These are phyloP conservation scores for Cystobasidium slooffiae DNA, from an alignment of 1,284 basidiomycete genomes.

Conservation along the genomic window DNA sequence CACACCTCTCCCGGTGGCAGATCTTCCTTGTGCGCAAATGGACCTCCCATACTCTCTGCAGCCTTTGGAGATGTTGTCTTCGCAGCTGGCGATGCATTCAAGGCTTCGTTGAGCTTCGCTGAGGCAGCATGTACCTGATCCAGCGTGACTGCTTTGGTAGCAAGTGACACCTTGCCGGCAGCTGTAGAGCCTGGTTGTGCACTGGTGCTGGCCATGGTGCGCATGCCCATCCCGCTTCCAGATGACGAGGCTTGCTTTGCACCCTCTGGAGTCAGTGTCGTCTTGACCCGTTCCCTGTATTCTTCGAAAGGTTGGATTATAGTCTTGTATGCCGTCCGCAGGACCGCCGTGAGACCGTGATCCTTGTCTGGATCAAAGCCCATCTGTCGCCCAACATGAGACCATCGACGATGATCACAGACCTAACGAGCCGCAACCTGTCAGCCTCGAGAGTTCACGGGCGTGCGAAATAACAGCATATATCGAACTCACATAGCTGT, in stretches of 20 bases:
- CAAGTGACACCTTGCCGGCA: not conserved
- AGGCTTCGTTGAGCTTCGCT: constrained; percentile 50
- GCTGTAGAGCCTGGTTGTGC: not conserved
- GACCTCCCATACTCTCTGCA: not conserved
- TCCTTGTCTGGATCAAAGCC: constrained; percentile 50
- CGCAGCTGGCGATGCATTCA: constrained; percentile 38
- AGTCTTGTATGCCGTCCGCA: constrained; percentile 85
- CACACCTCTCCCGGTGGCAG: constrained; percentile 49
- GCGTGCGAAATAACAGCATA: too few species aligned
- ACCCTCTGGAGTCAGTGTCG: constrained; percentile 44
- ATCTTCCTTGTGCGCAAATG: not conserved
- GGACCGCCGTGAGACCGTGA: constrained; percentile 79
- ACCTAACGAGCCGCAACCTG: constrained; percentile 43
- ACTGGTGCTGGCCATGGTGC: constrained; percentile 38
- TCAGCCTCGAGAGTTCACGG: not conserved
- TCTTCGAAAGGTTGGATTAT: constrained; percentile 94
- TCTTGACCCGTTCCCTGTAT: constrained; percentile 66
- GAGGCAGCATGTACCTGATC: constrained; percentile 50
- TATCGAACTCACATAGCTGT: constrained; percentile 66
- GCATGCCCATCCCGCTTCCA: constrained; percentile 19
- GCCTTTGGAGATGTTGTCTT: not conserved
- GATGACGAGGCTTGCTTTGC: not conserved
- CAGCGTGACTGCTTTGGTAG: constrained; percentile 8
- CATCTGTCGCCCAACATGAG: constrained; percentile 48
- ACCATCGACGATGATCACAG: constrained; percentile 50